A percentile compares a stretch with the other conserved stretches of the same genome.
Evolutionary conservation across 164 flowering plant genomes (phyloP).

Genomic region (Magnolia sinica): DNA sequence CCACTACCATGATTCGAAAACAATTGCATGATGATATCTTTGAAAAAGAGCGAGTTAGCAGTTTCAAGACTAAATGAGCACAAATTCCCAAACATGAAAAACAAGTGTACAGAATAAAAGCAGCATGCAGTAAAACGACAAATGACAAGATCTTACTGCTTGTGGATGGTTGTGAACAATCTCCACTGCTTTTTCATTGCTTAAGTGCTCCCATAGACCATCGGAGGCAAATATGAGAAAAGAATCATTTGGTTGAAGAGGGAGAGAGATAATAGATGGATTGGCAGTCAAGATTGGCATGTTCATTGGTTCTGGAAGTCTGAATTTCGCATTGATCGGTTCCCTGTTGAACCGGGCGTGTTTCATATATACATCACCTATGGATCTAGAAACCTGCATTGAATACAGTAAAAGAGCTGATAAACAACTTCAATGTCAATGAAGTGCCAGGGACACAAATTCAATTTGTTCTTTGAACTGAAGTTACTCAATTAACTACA

Average conservation of each 20-base stretch:
- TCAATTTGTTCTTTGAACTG: not conserved
- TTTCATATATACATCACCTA: slow-evolving; percentile 82
- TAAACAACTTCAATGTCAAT: not conserved
- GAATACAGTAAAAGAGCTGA: slow-evolving; percentile 11
- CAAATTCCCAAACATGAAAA: not conserved
- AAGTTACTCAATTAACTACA: not conserved
- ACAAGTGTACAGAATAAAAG: not conserved
- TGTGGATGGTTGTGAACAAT: slow-evolving; percentile 70
- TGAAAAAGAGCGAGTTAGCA: too few relatives aligned
- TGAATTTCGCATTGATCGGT: slow-evolving; percentile 53
- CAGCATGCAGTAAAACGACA: not conserved
- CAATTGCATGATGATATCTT: too few relatives aligned
- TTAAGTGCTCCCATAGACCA: slow-evolving; percentile 92
- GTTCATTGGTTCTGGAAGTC: slow-evolving; percentile 63
- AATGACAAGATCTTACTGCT: slow-evolving; percentile 44
- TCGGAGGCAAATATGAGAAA: slow-evolving; percentile 91
- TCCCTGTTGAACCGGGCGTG: slow-evolving; percentile 59
- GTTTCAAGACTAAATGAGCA: not conserved
- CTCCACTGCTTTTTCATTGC: slow-evolving; percentile 74
- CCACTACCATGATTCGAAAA: not conserved
- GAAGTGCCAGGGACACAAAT: not conserved
- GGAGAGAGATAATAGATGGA: slow-evolving; percentile 55
- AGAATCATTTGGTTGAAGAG: slow-evolving; percentile 63
- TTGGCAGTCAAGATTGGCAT: slow-evolving; percentile 64
- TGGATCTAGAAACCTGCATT: slow-evolving; percentile 80